Evolutionary conservation across 2,329 filamentous ascomycete genomes (phyloP).

Genomic region (Pseudocercospora vitis): DNA sequence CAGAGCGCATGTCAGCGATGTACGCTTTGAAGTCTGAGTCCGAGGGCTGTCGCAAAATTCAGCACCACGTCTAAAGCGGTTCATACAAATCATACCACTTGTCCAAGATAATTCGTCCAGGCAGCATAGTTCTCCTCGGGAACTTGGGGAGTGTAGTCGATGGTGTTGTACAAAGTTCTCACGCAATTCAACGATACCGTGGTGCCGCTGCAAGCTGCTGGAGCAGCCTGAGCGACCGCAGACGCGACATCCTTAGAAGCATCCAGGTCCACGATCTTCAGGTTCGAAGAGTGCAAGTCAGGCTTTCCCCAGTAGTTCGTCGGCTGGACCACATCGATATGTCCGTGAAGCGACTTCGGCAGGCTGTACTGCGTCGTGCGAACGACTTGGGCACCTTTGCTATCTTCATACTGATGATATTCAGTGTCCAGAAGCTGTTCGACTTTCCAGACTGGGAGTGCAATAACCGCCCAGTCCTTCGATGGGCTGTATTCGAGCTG

Average conservation of each 20-base stretch:
- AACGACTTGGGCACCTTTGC: slow-evolving; percentile 49
- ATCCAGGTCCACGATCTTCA: slow-evolving; percentile 19
- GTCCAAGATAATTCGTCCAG: slow-evolving; percentile 47
- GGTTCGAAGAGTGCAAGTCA: slow-evolving; percentile 8
- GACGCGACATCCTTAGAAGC: not conserved
- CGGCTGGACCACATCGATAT: slow-evolving; percentile 61
- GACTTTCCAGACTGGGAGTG: slow-evolving; percentile 43
- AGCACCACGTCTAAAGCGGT: slow-evolving; percentile 54
- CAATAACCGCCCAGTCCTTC: slow-evolving; percentile 60
- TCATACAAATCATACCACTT: slow-evolving; percentile 38
- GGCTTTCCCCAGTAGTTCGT: slow-evolving; percentile 46
- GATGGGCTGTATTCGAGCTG: slow-evolving; percentile 20
- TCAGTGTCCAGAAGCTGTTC: slow-evolving; percentile 58
- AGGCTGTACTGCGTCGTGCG: slow-evolving; percentile 63
- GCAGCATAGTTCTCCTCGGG: slow-evolving; percentile 38
- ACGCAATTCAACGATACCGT: slow-evolving; percentile 54
- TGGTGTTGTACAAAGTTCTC: slow-evolving; percentile 51
- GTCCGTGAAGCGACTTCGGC: slow-evolving; percentile 54
- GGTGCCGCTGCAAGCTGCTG: not conserved
- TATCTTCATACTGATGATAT: slow-evolving; percentile 55
- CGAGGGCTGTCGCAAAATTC: slow-evolving; percentile 11
- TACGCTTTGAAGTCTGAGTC: slow-evolving; percentile 23
- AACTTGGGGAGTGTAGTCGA: slow-evolving; percentile 38
- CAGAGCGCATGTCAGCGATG: slow-evolving; percentile 17
- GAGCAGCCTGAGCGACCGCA: not conserved